phyloP scores from a whole-genome alignment of 2,329 filamentous ascomycete species.

The Microsporum canis region DNA sequence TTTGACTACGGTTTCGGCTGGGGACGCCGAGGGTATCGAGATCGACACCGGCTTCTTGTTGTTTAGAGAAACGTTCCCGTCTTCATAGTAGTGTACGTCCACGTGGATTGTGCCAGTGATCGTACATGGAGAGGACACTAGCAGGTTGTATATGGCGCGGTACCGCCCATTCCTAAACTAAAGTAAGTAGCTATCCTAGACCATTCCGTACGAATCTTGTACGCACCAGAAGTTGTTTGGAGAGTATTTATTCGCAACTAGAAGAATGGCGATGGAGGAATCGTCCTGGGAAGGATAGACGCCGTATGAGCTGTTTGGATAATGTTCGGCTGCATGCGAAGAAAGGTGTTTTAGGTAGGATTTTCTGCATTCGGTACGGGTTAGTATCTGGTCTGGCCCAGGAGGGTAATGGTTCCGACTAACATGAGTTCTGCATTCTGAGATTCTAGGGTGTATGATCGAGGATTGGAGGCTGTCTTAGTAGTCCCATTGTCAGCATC shows the following conservation, averaged over 20 bases:
- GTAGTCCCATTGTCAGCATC: neutral
- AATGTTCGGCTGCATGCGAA: constrained; percentile 76
- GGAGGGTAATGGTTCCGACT: neutral
- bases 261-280: constrained; percentile 63
- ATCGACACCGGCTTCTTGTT: constrained; percentile 67
- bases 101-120: constrained; percentile 77
- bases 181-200: neutral
- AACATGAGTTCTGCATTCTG: constrained; percentile 48
- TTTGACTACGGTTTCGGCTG: constrained; percentile 60
- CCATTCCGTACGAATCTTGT: neutral
- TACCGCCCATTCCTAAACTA: constrained; percentile 76
- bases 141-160: constrained; percentile 75
- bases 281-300: constrained; percentile 72
- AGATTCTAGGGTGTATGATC: constrained; percentile 69
- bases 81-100: constrained; percentile 98
- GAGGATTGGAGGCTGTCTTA: constrained; percentile 69
- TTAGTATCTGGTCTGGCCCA: neutral
- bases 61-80: constrained; percentile 87
- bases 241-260: constrained; percentile 94
- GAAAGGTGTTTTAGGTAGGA: constrained; percentile 68
- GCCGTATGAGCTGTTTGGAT: constrained; percentile 66
- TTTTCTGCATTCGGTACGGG: constrained; percentile 46
- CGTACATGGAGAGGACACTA: constrained; percentile 48
- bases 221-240: constrained; percentile 90
- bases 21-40: constrained; percentile 50